phyloP scores from a whole-genome alignment of 2,329 filamentous ascomycete species.

The Metarhizium brunneum region DNA sequence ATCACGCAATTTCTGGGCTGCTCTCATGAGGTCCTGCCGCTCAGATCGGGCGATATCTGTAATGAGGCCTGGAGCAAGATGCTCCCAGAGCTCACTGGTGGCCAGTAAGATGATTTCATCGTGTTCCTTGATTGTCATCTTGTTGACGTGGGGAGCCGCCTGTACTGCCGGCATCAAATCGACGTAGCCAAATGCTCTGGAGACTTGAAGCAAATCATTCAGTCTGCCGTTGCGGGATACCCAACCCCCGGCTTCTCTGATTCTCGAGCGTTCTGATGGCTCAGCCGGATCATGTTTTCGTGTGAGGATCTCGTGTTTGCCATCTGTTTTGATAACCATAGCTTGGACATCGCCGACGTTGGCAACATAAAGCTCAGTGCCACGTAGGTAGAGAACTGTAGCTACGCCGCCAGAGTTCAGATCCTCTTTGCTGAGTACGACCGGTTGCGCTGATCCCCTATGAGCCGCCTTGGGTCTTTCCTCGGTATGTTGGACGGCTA shows the following conservation, averaged over 20 bases:
- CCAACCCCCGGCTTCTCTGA: slow-evolving; percentile 89
- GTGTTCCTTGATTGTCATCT: slow-evolving; percentile 70
- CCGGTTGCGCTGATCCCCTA: slow-evolving; percentile 61
- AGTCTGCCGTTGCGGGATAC: slow-evolving; percentile 90
- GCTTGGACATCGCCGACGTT: slow-evolving; percentile 95
- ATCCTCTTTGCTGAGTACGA: slow-evolving; percentile 81
- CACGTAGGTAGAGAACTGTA: slow-evolving; percentile 81
- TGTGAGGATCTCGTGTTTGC: slow-evolving; percentile 73
- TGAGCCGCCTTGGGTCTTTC: slow-evolving; percentile 59
- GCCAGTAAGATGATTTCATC: slow-evolving; percentile 92
- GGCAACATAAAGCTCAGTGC: slow-evolving; percentile 84
- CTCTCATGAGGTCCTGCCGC: slow-evolving; percentile 83
- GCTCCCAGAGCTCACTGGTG: slow-evolving; percentile 92
- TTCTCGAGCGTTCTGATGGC: slow-evolving; percentile 71
- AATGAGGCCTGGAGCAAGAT: slow-evolving; percentile 77
- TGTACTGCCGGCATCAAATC: slow-evolving; percentile 89
- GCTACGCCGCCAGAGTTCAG: slow-evolving; percentile 84
- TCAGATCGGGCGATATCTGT: slow-evolving; percentile 87
- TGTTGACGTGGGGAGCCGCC: slow-evolving; percentile 75
- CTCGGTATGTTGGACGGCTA: slow-evolving; percentile 71
- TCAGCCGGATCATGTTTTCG: slow-evolving; percentile 91
- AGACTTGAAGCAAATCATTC: slow-evolving; percentile 86
- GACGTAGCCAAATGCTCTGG: slow-evolving; percentile 89
- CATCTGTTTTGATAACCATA: slow-evolving; percentile 87
- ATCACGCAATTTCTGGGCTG: slow-evolving; percentile 88